Evolutionary conservation across 164 flowering plant species (phyloP), one percentile per base, ranked within the genome.

Genomic region (Berberis vulgaris): DNA sequence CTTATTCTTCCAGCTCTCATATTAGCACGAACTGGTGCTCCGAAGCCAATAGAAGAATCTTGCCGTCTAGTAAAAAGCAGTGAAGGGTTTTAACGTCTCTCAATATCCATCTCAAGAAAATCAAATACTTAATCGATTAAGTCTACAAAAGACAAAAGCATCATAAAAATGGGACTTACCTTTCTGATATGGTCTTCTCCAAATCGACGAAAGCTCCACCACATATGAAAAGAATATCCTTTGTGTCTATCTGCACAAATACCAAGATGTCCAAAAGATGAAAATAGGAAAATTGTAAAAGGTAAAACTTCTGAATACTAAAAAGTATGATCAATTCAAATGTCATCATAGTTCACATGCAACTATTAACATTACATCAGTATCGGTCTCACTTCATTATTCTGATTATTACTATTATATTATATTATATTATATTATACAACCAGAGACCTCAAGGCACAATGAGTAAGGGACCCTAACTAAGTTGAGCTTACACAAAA

Each of bases 41-140:
- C 97, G 75, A 95, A 91, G 63, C 99, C 99, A 72, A 95, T 95
- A 43, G 99, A 95, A 60, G 99, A 91, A 78, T 95, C 99, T 72
- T 91, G 97, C 63, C 96, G 91, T 72, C 99, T 94, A 78, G 60
- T 41, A 54, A 47, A 64, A 4, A 52, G 10, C 9, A 43, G 11
- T 45, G 46, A 13, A 45, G 45, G 41, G 3, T 63, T n/a, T 58
- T 54, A 65, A 39, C 2, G 41, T 65, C n/a, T 40, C 61, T 38
- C 46, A 62, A 63, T 50, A 26, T 53, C 49, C 65, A 68, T 52
- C 10, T 3, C 10, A 52, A 10, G 2, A 12, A 12, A 52, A 12
- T 52, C 55, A 47, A 47, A 47, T 9, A 47, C 50, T 26, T 10
- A 26, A 26, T 26, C 26, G 26, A 26, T 26, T 26, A 26, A 26